Evolutionary conservation across 2,329 filamentous ascomycete species (phyloP), one percentile per base, ranked within the genome.

Genomic region (Colletotrichum sp.): DNA sequence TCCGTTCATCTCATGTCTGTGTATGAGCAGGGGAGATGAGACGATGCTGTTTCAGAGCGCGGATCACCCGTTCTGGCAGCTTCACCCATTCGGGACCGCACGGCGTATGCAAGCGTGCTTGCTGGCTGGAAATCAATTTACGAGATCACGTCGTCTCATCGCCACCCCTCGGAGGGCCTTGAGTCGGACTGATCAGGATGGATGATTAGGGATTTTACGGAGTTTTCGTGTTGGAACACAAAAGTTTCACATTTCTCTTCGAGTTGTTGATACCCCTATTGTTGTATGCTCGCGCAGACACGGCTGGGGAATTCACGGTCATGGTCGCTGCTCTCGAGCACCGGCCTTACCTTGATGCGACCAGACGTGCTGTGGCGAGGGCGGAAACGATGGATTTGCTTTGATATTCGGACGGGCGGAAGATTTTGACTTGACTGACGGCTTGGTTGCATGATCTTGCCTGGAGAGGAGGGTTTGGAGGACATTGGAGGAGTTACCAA

Each of bases 211-310:
- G 75, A 22, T 65, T 68, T 77, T 75, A 60, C 62, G 71, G 75
- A 67, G 71, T 75, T 75, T 71, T 71, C 62, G 62, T 71, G 76
- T 59, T 70, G 73, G 73, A 76, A 74, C 44, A 68, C 36, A 77
- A 77, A 75, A 76, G 62, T 70, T 76, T 75, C 74, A 76, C 62
- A 68, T 77, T 48, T 73, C 65, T 73, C 69, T 74, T 77, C 74
- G 74, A 76, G 70, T 76, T 77, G 74, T 77, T 77, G 76, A 77
- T 76, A 77, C 76, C 73, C 73, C 74, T 77, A 76, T 74, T 76
- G 69, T 73, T 76, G 76, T 63, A 67, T 48, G 22, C 66, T 70
- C 66, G 62, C 48, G 44, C 59, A 68, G 34, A 48, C 12, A 48
- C 2, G n/a, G 22, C 44, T 30, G 32, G 60, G 22, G 30, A 22